Conservation (phyloP, 1,284 basidiomycete species). For the Volvariella surrecta region DNA sequence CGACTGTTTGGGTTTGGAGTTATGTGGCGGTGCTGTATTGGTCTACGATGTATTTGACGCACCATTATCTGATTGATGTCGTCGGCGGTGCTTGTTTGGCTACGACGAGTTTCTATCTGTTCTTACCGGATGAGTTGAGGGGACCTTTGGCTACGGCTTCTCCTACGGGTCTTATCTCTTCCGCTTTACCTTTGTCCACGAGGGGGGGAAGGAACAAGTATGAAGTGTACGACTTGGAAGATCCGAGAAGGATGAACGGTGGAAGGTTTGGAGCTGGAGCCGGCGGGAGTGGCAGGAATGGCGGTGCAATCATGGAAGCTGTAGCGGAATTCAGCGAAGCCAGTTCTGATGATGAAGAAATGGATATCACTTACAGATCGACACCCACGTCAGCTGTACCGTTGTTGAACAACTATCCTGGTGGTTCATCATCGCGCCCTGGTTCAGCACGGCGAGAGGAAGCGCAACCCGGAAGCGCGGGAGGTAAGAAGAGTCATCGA, state of each 20-base stretch:
- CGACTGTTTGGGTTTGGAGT: constrained; percentile 64
- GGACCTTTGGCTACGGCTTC: constrained; percentile 40
- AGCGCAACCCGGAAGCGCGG: constrained; percentile 14
- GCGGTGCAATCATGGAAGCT: constrained; percentile 27
- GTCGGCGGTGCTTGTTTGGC: constrained; percentile 91
- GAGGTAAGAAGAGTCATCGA: constrained; percentile 41
- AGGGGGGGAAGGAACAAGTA: constrained; percentile 48
- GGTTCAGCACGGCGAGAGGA: constrained; percentile 5
- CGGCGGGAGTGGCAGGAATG: constrained; percentile 18
- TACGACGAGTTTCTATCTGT: constrained; percentile 81
- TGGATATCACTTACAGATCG: constrained; percentile 63
- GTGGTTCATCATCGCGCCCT: neutral
- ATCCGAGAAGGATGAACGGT: constrained; percentile 19
- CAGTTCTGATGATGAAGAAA: constrained; percentile 53
- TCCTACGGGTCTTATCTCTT: constrained; percentile 13
- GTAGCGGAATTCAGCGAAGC: constrained; percentile 53
- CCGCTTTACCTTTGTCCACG: constrained; percentile 9
- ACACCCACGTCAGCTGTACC: constrained; percentile 24
- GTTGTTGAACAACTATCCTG: constrained; percentile 17
- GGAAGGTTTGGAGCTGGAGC: no score
- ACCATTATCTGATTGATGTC: constrained; percentile 97
- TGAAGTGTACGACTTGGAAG: constrained; percentile 59
- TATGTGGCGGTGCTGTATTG: constrained; percentile 92
- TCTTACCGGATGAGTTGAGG: constrained; percentile 75
- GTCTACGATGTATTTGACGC: constrained; percentile 98